These are phyloP conservation scores for Pinus tabuliformis DNA, from an alignment of 75 land plant genomes.

Conservation along the genomic window DNA sequence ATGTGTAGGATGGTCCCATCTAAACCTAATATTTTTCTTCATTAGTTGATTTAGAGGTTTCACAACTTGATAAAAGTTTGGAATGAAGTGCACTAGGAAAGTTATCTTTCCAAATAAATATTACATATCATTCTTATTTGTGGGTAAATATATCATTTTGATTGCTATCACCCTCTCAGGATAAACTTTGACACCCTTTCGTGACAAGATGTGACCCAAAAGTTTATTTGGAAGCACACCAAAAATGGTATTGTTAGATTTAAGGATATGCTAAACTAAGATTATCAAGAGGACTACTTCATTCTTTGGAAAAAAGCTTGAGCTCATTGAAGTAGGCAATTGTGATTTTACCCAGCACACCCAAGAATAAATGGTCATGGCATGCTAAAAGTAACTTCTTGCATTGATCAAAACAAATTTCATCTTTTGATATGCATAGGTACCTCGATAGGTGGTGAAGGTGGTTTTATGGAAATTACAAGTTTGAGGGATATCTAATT, in stretches of 20 bases:
- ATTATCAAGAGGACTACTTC: neutral
- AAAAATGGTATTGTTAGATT: neutral
- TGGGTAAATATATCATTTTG: neutral
- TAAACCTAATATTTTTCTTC: no score
- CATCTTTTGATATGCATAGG: no score
- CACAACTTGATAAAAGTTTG: no score
- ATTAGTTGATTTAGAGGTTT: no score
- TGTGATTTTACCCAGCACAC: neutral
- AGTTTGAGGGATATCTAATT: neutral
- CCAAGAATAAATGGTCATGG: neutral
- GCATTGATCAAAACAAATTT: no score
- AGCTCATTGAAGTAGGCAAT: neutral
- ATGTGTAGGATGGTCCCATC: no score
- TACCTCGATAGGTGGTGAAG: no score
- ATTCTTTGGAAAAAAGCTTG: neutral
- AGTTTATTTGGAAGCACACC: neutral
- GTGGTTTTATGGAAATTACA: neutral
- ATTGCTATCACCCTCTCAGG: neutral
- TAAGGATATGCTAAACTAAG: neutral
- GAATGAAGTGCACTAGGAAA: neutral
- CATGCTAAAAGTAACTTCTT: neutral
- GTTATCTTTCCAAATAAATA: neutral
- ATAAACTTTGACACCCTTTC: neutral
- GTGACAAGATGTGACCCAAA: neutral
- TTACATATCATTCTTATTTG: neutral